Percentiles rank a stretch among this genome's conserved stretches.
Conservation (phyloP, 495 filamentous ascomycete genomes). For the Penicillium tannophilum region DNA sequence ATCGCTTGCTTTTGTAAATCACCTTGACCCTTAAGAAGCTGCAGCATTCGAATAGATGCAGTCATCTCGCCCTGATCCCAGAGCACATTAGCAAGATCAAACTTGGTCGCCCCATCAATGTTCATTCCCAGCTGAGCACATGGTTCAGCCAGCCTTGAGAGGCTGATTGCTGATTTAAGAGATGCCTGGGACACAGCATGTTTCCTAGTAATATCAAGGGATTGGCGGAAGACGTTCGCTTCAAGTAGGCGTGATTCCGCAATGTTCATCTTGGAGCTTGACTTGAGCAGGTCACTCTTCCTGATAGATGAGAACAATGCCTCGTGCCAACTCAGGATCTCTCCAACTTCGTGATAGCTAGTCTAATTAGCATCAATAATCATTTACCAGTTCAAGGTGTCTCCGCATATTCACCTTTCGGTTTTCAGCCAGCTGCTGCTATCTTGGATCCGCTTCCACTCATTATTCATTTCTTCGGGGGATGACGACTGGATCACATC, state of each 20-base stretch:
- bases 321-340: slow-evolving; percentile 79
- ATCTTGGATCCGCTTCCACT: slow-evolving; percentile 61
- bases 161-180: slow-evolving; percentile 75
- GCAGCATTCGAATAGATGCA: slow-evolving; percentile 87
- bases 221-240: slow-evolving; percentile 69
- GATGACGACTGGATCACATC: slow-evolving; percentile 67
- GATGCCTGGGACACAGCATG: slow-evolving; percentile 86
- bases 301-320: slow-evolving; percentile 81
- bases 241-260: slow-evolving; percentile 71
- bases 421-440: slow-evolving; percentile 78
- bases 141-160: slow-evolving; percentile 69
- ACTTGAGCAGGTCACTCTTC: slow-evolving; percentile 62
- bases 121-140: slow-evolving; percentile 70
- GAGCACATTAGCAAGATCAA: slow-evolving; percentile 84
- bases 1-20: slow-evolving; percentile 70
- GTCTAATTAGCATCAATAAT: slow-evolving; percentile 1
- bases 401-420: slow-evolving; percentile 57
- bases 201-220: slow-evolving; percentile 71
- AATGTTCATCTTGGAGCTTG: slow-evolving; percentile 54
- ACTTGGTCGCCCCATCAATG: slow-evolving; percentile 69
- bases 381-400: not conserved
- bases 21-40: slow-evolving; percentile 64
- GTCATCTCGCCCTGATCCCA: slow-evolving; percentile 94
- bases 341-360: slow-evolving; percentile 79
- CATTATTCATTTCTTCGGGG: slow-evolving; percentile 59